phyloP scores from a whole-genome alignment of 148 eudicot genomes.

The Camellia granthamiana region DNA sequence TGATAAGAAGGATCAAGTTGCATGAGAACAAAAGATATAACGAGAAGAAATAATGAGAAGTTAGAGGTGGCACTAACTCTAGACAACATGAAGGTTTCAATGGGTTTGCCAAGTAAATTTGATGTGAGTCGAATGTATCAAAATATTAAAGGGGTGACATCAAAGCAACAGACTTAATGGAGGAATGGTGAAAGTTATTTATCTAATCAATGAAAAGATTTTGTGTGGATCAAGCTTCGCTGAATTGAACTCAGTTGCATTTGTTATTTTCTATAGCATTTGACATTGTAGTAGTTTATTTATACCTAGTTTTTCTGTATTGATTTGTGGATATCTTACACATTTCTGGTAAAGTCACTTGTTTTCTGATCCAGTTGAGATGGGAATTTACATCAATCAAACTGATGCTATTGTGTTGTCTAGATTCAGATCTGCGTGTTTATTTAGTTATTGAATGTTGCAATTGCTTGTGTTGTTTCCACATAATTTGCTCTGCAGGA shows the following conservation, averaged over 20 bases:
- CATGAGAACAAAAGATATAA: not conserved
- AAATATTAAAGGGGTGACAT: not conserved
- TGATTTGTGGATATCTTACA: not conserved
- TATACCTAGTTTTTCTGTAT: not conserved
- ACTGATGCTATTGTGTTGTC: not conserved
- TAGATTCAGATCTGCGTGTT: not conserved
- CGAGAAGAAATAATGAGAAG: not conserved
- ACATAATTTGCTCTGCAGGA: constrained; percentile 41
- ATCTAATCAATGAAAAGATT: not conserved
- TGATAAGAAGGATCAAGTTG: not conserved
- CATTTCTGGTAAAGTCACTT: not conserved
- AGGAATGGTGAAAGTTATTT: not conserved
- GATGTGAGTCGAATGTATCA: not conserved
- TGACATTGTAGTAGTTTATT: not conserved
- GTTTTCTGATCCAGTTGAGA: too few relatives aligned
- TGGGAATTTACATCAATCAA: not conserved
- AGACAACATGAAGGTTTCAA: not conserved
- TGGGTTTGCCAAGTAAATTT: not conserved
- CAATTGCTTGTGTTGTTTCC: not conserved
- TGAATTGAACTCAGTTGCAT: not conserved
- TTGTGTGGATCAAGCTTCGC: not conserved
- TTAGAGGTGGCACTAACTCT: not conserved
- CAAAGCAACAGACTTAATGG: not conserved
- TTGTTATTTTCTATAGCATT: not conserved
- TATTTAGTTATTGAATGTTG: not conserved